Conservation (phyloP, 2,329 filamentous ascomycete genomes). For the Aspergillus sp. region DNA sequence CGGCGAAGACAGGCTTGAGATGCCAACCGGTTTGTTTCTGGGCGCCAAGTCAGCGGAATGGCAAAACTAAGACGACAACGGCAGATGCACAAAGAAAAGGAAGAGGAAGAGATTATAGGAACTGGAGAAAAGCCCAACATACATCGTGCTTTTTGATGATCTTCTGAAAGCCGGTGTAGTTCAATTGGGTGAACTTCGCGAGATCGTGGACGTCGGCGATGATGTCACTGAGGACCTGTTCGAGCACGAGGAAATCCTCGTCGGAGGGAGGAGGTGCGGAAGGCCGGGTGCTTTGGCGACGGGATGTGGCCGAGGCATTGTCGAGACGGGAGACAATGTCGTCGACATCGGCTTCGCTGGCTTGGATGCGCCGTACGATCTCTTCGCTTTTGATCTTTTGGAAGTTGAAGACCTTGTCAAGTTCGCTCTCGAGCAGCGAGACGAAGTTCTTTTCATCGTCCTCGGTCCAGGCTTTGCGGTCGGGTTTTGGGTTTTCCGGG, state of each 20-base stretch:
- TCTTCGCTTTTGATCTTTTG: slow-evolving; percentile 97
- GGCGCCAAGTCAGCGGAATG: slow-evolving; percentile 3
- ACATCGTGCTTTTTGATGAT: slow-evolving; percentile 99
- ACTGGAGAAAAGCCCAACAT: slow-evolving; percentile 34
- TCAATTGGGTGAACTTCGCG: slow-evolving; percentile 96
- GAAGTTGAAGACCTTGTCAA: slow-evolving; percentile 97
- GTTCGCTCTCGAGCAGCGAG: slow-evolving; percentile 78
- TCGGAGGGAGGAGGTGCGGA: slow-evolving; percentile 59
- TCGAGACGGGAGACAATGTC: slow-evolving; percentile 78
- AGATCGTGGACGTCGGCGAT: slow-evolving; percentile 98
- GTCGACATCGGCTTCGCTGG: slow-evolving; percentile 83
- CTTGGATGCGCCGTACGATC: slow-evolving; percentile 84
- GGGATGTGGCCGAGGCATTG: slow-evolving; percentile 44
- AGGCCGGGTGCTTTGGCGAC: slow-evolving; percentile 29
- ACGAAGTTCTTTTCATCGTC: slow-evolving; percentile 91
- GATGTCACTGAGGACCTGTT: slow-evolving; percentile 94
- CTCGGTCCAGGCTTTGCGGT: slow-evolving; percentile 74
- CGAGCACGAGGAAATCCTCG: slow-evolving; percentile 89
- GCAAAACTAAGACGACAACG: background rate
- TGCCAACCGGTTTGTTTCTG: slow-evolving; percentile 95
- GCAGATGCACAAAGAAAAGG: background rate
- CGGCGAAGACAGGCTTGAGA: slow-evolving; percentile 92
- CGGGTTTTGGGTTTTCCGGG: slow-evolving; percentile 46
- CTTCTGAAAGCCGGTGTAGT: slow-evolving; percentile 99
- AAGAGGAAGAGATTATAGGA: background rate